A percentile compares a stretch with the other conserved stretches of the same genome.
Conservation (phyloP, 495 filamentous ascomycete species). For the Massariosphaeria phaeospora region DNA sequence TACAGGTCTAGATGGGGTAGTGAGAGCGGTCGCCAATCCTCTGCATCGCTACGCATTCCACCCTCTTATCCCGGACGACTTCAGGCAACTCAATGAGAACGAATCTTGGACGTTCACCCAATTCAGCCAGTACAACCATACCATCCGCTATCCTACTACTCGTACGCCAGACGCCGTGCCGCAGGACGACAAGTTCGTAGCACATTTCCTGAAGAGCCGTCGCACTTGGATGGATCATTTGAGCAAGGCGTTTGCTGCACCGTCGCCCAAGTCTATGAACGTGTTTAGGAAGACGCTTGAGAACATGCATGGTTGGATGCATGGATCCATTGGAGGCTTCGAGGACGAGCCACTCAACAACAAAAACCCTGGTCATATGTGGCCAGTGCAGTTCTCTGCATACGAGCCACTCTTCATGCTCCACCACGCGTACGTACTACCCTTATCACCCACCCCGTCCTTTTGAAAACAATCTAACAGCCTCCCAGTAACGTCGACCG, state of each 20-base stretch:
- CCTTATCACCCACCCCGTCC: not conserved
- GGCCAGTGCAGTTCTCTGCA: slow-evolving; percentile 17
- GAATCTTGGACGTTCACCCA: too few relatives aligned
- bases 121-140: not conserved
- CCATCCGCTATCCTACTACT: slow-evolving; percentile 15
- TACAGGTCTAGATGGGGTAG: not conserved
- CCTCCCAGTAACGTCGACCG: slow-evolving; percentile 49
- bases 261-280: not conserved
- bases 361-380: slow-evolving; percentile 11
- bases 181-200: slow-evolving; percentile 4
- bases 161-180: not conserved
- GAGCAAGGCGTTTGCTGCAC: not conserved
- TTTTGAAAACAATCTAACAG: slow-evolving; percentile 38
- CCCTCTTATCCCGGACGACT: slow-evolving; percentile 10
- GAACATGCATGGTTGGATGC: slow-evolving; percentile 8
- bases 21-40: slow-evolving; percentile 11
- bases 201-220: not conserved
- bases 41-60: slow-evolving; percentile 21
- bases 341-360: not conserved
- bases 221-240: not conserved
- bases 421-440: slow-evolving; percentile 15
- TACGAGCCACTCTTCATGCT: slow-evolving; percentile 26
- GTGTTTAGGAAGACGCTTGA: slow-evolving; percentile 9
- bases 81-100: too few relatives aligned
- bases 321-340: slow-evolving; percentile 11